phyloP scores from a whole-genome alignment of 768 basidiomycete species.

The Russula ochroleuca region DNA sequence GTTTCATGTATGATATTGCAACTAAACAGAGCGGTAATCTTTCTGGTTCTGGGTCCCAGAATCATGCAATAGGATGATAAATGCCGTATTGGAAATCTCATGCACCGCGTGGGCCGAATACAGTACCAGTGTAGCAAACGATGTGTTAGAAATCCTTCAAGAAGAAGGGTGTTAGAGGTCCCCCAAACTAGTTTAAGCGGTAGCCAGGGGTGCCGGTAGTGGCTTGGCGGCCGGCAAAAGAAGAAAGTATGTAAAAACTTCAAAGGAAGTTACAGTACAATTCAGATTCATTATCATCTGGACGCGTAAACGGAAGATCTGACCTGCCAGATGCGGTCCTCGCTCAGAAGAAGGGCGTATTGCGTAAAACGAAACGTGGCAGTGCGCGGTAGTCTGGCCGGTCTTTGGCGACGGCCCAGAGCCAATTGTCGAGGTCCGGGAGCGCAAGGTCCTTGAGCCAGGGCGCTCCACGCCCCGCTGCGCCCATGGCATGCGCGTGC shows the following conservation, averaged over 20 bases:
- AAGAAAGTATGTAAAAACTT: constrained; percentile 4
- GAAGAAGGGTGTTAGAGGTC: constrained; percentile 20
- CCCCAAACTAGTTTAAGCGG: background rate
- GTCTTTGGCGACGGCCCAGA: constrained; percentile 83
- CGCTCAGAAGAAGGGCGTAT: constrained; percentile 64
- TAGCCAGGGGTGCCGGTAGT: background rate
- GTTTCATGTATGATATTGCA: background rate
- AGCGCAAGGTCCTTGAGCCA: constrained; percentile 57
- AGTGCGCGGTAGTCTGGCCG: constrained; percentile 63
- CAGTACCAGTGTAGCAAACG: background rate
- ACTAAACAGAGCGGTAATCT: background rate
- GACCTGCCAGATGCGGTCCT: background rate
- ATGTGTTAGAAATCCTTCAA: no score
- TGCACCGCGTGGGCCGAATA: background rate
- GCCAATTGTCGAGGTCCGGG: constrained; percentile 67
- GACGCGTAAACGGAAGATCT: background rate
- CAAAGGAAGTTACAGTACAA: background rate
- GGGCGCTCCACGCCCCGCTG: constrained; percentile 28
- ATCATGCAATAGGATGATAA: background rate
- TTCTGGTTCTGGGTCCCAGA: background rate
- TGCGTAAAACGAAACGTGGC: constrained; percentile 58
- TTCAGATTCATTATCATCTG: background rate
- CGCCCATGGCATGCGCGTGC: constrained; percentile 42
- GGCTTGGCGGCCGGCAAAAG: background rate
- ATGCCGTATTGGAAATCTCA: background rate